phyloP scores from a whole-genome alignment of 768 basidiomycete species.

The Podaxis sp. region DNA sequence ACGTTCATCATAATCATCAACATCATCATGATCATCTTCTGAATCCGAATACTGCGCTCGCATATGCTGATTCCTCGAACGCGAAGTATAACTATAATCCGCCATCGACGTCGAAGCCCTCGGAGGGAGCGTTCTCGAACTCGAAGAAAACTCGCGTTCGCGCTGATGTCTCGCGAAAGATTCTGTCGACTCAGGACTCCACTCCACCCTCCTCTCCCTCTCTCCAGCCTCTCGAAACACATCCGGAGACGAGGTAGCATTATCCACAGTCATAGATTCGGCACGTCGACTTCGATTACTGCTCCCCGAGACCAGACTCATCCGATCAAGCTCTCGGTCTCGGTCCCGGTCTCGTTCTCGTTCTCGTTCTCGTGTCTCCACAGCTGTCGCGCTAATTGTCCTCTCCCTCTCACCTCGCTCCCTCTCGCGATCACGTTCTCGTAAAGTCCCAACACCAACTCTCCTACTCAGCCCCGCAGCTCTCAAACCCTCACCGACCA shows the following conservation, averaged over 20 bases:
- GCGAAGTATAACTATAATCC: constrained; percentile 37
- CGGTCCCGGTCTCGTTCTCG: background rate
- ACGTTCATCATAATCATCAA: background rate
- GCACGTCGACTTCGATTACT: constrained; percentile 11
- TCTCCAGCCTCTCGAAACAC: constrained; percentile 25
- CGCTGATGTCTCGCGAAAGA: constrained; percentile 18
- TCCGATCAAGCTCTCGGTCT: background rate
- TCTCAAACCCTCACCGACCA: constrained; percentile 67
- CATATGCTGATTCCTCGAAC: constrained; percentile 8
- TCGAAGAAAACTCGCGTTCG: constrained; percentile 19
- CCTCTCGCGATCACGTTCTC: constrained; percentile 2
- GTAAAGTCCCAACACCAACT: constrained; percentile 18
- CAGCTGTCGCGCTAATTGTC: constrained; percentile 1
- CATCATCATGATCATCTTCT: constrained; percentile 24
- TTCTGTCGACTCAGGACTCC: constrained; percentile 36
- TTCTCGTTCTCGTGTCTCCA: background rate
- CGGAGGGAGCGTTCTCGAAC: constrained; percentile 22
- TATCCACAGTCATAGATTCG: background rate
- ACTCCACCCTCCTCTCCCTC: constrained; percentile 27
- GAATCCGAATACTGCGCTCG: background rate
- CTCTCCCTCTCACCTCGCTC: constrained; percentile 13
- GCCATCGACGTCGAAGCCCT: constrained; percentile 61
- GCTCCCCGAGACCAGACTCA: constrained; percentile 2
- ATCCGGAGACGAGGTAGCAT: constrained; percentile 16
- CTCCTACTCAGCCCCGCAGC: constrained; percentile 62